Base-by-base conservation (phyloP, 345 rosid species). In the Orychophragmus violaceus region DNA sequence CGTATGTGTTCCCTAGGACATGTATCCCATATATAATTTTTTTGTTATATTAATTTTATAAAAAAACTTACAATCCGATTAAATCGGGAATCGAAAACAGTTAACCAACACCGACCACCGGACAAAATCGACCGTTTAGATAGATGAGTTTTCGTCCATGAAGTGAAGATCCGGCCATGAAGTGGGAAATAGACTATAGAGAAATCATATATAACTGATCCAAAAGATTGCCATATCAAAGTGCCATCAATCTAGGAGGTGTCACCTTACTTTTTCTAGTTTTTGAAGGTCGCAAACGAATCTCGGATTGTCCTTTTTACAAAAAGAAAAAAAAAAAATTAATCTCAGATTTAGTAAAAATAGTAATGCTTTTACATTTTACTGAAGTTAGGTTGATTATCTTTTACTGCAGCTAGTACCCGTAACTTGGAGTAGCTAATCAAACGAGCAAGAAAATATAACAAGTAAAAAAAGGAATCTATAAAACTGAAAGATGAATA, bases 1-100 rank as follows among this genome's bases (percentile, higher is more conserved):
- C 56, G 77, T 30, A 72, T 72, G 39, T 72, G 71, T 41, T 72
- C 71, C 76, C 71, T 59, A 66, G 60, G 76, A 48, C 54, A 72
- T 49, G 48, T 58, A 59, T 58, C 60, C 59, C 52, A 71, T 42
- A n/a, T n/a, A n/a, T n/a, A n/a, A n/a, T n/a, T n/a, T n/a, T n/a
- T n/a, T n/a, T n/a, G n/a, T n/a, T n/a, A n/a, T n/a, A n/a, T n/a
- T n/a, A n/a, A n/a, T n/a, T n/a, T n/a, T n/a, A n/a, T n/a, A n/a
- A n/a, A n/a, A n/a, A n/a, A n/a, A n/a, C n/a, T n/a, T n/a, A n/a
- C n/a, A n/a, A n/a, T n/a, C n/a, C n/a, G n/a, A n/a, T n/a, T n/a
- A n/a, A n/a, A n/a, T n/a, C n/a, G n/a, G n/a, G n/a, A n/a, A n/a
- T n/a, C n/a, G n/a, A n/a, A n/a, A n/a, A n/a, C n/a, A n/a, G n/a